Conservation (phyloP, 2,329 filamentous ascomycete genomes). For the Penicillium sp. region DNA sequence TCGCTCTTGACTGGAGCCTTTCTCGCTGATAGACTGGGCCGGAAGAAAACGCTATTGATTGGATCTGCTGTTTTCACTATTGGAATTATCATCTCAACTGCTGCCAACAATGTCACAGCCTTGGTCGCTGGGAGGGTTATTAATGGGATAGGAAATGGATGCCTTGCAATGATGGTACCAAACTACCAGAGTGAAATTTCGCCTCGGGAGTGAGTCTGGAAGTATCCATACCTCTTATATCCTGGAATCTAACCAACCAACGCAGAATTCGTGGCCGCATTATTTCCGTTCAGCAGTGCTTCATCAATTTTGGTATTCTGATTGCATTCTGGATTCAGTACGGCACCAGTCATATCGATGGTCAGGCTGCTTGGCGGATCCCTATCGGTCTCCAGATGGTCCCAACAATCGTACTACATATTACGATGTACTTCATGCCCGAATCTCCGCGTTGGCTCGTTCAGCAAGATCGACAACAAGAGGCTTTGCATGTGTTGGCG, state of each 20-base stretch:
- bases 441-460: slow-evolving; percentile 13
- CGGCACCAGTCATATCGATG: slow-evolving; percentile 9
- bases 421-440: slow-evolving; percentile 28
- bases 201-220: slow-evolving; percentile 15
- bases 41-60: slow-evolving; percentile 42
- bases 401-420: slow-evolving; percentile 35
- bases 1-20: slow-evolving; percentile 42
- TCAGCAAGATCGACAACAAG: slow-evolving; percentile 9
- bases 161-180: slow-evolving; percentile 23
- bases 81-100: slow-evolving; percentile 31
- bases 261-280: slow-evolving; percentile 21
- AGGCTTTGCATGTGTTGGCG: slow-evolving; percentile 15
- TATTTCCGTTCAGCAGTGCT: slow-evolving; percentile 22
- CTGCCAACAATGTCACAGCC: slow-evolving; percentile 24
- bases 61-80: slow-evolving; percentile 45
- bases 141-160: slow-evolving; percentile 26
- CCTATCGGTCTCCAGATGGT: slow-evolving; percentile 45
- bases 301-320: slow-evolving; percentile 24
- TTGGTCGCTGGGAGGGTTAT: slow-evolving; percentile 30
- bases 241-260: neutral
- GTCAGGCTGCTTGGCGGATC: slow-evolving; percentile 31
- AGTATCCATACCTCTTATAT: neutral
- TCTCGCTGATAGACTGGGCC: slow-evolving; percentile 45
- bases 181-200: slow-evolving; percentile 19
- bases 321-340: slow-evolving; percentile 22